Percentiles rank a stretch among this genome's conserved stretches.
Conservation (phyloP, 139 green algal genomes). For the Raphidocelis subcapitata region DNA sequence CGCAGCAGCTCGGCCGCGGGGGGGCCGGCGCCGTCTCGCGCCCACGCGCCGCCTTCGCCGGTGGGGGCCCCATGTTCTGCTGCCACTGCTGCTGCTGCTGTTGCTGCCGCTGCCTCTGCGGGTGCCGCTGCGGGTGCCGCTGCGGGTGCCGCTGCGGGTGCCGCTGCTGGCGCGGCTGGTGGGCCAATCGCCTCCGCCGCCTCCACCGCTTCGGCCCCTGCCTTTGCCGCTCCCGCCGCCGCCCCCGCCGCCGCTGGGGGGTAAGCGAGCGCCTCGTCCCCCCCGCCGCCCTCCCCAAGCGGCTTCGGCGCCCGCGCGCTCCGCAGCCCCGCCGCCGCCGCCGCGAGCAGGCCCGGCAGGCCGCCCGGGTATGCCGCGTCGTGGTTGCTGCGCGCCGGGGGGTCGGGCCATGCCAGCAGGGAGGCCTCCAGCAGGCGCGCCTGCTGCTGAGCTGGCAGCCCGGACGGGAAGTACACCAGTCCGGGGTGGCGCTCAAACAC, state of each 20-base stretch:
- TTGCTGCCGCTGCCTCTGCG: background rate
- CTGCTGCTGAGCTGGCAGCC: slow-evolving; percentile 33
- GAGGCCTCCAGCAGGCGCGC: slow-evolving; percentile 36
- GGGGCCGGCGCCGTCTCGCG: slow-evolving; percentile 16
- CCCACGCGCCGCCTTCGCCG: slow-evolving; percentile 8
- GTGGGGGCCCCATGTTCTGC: background rate
- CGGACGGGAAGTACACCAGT: slow-evolving; percentile 48
- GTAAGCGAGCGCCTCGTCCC: background rate
- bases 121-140: background rate
- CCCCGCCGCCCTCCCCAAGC: slow-evolving; percentile 10
- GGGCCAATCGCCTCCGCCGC: background rate
- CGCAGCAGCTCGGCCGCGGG: slow-evolving; percentile 59
- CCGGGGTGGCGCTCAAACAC: slow-evolving; percentile 32
- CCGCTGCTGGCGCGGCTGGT: background rate
- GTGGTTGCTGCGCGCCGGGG: slow-evolving; percentile 65
- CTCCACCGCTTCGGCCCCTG: background rate
- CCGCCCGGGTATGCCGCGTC: slow-evolving; percentile 12
- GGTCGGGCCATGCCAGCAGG: slow-evolving; percentile 42
- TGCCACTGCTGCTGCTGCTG: slow-evolving; percentile 3
- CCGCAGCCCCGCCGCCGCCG: slow-evolving; percentile 42
- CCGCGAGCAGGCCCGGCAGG: slow-evolving; percentile 47
- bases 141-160: slow-evolving; percentile 13
- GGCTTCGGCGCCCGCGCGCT: slow-evolving; percentile 11
- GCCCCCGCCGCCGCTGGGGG: background rate
- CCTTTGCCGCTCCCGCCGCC: background rate